A percentile compares a stretch with the other conserved stretches of the same genome.
phyloP scores from a whole-genome alignment of 78 protist species.

The Guillardia theta region DNA sequence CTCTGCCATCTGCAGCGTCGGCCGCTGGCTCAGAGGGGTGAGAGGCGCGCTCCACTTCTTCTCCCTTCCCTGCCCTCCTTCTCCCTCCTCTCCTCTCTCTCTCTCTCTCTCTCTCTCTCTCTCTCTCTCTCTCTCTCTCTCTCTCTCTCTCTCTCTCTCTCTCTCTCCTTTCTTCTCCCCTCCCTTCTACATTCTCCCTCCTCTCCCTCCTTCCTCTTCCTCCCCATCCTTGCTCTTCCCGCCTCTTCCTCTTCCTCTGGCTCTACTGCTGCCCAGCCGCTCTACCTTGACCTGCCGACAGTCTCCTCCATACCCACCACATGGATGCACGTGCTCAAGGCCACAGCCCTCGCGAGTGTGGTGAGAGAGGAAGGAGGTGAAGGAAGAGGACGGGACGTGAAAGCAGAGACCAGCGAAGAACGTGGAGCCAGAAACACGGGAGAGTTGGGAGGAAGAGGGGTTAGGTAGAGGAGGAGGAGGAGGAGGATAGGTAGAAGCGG shows the following conservation, averaged over 20 bases:
- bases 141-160: neutral
- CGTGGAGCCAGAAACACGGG: neutral
- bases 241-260: neutral
- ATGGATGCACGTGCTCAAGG: neutral
- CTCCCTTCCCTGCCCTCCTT: neutral
- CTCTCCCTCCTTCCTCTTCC: neutral
- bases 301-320: neutral
- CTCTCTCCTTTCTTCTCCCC: neutral
- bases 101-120: neutral
- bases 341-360: neutral
- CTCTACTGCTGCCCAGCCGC: neutral
- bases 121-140: neutral
- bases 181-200: neutral
- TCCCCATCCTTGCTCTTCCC: neutral
- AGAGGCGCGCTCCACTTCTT: no score
- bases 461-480: neutral
- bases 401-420: neutral
- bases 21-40: neutral
- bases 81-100: neutral
- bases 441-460: neutral
- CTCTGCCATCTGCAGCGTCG: conserved; percentile 37
- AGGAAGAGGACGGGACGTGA: neutral
- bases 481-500: no score
- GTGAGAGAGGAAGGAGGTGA: neutral
- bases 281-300: neutral